Conservation (phyloP, 768 basidiomycete species). For the Lactarius trivialis region DNA sequence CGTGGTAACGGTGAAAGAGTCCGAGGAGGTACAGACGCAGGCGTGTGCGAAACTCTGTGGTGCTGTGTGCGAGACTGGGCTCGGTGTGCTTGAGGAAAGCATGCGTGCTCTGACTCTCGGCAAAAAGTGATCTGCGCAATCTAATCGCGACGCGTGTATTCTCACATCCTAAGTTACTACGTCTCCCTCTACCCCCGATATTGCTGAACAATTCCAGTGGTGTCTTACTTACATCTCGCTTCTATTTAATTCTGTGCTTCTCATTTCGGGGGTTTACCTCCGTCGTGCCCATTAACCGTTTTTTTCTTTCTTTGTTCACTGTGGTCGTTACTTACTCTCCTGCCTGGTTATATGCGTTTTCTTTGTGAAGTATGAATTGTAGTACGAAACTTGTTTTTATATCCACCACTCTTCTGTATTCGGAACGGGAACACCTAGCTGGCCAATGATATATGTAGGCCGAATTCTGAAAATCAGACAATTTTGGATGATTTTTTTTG, state of each 20-base stretch:
- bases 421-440: background rate
- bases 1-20: background rate
- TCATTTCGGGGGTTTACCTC: background rate
- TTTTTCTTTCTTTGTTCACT: background rate
- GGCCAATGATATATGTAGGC: background rate
- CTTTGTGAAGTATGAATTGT: background rate
- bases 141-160: background rate
- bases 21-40: background rate
- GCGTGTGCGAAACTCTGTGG: slow-evolving; percentile 10
- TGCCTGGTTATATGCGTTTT: background rate
- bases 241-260: background rate
- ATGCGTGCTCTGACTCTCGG: slow-evolving; percentile 58
- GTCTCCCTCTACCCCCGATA: background rate
- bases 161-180: background rate
- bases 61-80: slow-evolving; percentile 17
- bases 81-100: slow-evolving; percentile 48
- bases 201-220: background rate
- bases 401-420: background rate
- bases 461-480: background rate
- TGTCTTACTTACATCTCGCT: background rate
- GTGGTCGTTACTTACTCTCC: background rate
- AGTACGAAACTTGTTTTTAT: background rate
- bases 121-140: slow-evolving; percentile 34
- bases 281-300: background rate
- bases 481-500: too few species aligned